Percentiles rank a stretch among this genome's conserved stretches.
These are phyloP conservation scores for Metschnikowia borealis DNA, from an alignment of 805 yeast genomes.

Conservation along the genomic window DNA sequence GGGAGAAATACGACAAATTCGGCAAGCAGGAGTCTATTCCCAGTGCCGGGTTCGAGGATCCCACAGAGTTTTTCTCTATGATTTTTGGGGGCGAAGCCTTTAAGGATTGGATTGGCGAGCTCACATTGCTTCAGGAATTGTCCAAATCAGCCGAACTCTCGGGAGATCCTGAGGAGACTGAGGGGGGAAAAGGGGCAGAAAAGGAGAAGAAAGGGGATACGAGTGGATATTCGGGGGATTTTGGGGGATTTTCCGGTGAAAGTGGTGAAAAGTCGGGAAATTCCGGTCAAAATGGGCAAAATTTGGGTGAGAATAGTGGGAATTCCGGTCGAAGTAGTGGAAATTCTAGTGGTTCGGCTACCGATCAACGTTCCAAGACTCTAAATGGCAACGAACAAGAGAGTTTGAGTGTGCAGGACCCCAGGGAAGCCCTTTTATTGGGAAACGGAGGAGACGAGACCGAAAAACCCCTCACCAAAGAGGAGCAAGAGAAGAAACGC, in stretches of 20 bases:
- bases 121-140: constrained; percentile 45
- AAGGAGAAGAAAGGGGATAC: background rate
- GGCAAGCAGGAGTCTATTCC: constrained; percentile 74
- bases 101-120: constrained; percentile 48
- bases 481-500: constrained; percentile 43
- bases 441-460: constrained; percentile 12
- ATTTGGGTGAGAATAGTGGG: too few relatives aligned
- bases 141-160: constrained; percentile 41
- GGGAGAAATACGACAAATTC: constrained; percentile 67
- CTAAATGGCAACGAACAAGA: background rate
- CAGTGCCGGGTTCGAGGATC: constrained; percentile 67
- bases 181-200: background rate
- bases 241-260: too few relatives aligned
- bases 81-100: constrained; percentile 91
- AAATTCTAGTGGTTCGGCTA: too few relatives aligned
- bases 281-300: too few relatives aligned
- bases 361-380: background rate
- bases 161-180: constrained; percentile 25
- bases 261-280: too few relatives aligned
- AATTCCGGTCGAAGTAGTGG: too few relatives aligned
- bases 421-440: constrained; percentile 13
- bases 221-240: too few relatives aligned
- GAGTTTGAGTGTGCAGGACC: too few relatives aligned
- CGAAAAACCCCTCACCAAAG: constrained; percentile 19
- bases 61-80: constrained; percentile 58